These are phyloP conservation scores for Verticillium longisporum DNA, from an alignment of 2,329 filamentous ascomycete species.

Conservation along the genomic window DNA sequence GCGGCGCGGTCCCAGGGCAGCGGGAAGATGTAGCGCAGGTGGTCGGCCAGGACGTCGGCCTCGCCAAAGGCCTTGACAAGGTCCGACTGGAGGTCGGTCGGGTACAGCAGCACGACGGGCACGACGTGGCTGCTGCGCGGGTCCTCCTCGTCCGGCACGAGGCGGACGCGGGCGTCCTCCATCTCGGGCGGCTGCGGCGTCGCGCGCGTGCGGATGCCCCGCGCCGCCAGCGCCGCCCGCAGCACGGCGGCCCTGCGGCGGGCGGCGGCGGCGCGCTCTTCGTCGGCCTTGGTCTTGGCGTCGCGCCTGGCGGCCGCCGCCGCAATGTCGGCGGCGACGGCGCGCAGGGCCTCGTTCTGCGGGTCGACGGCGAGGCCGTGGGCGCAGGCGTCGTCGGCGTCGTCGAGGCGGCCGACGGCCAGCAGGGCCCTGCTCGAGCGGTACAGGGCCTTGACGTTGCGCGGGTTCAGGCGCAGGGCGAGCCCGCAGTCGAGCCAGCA, in stretches of 20 bases:
- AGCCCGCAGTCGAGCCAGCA: conserved; percentile 80
- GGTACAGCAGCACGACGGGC: conserved; percentile 80
- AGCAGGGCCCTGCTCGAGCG: conserved; percentile 74
- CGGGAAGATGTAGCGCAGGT: conserved; percentile 80
- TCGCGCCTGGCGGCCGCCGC: conserved; percentile 49
- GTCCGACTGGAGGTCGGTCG: conserved; percentile 73
- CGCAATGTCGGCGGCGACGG: conserved; percentile 56
- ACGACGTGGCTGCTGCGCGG: conserved; percentile 66
- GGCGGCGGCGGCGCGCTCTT: conserved; percentile 45
- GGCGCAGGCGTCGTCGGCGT: conserved; percentile 74
- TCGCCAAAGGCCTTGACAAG: conserved; percentile 86
- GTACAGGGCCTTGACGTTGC: conserved; percentile 87
- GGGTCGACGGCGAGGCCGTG: conserved; percentile 68
- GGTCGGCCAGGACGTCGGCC: conserved; percentile 65
- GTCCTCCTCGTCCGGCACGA: conserved; percentile 68
- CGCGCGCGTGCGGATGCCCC: conserved; percentile 61
- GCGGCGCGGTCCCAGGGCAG: conserved; percentile 72
- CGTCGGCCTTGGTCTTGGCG: conserved; percentile 47
- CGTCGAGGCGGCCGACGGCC: conserved; percentile 67
- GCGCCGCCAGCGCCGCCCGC: conserved; percentile 56
- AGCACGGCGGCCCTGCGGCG: conserved; percentile 55
- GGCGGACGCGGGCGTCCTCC: conserved; percentile 69
- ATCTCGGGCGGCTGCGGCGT: conserved; percentile 75
- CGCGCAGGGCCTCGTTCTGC: conserved; percentile 58
- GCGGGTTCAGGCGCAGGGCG: conserved; percentile 69